Evolutionary conservation across 2,329 filamentous ascomycete species (phyloP), one percentile per base, ranked within the genome.

Genomic region (Cephalotrichum gorgonifer): DNA sequence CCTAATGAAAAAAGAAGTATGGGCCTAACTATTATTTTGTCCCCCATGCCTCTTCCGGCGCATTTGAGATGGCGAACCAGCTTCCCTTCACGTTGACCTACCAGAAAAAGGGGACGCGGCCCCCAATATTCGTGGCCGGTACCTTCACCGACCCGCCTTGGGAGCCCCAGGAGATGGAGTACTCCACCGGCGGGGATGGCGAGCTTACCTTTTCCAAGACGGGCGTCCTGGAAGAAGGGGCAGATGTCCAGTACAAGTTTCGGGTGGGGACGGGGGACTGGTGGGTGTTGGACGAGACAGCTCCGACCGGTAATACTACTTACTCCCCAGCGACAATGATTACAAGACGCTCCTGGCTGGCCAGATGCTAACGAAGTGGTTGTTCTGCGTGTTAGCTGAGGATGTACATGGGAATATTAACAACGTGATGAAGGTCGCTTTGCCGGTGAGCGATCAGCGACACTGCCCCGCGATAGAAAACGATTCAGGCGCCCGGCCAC

Each of bases 181-280:
- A 64, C 50, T 68, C 68, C 4, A 66, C 67, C 27, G 70, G 74
- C 9, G 64, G 71, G 4, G 66, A 74, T 31, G 76, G 74, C n/a
- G 69, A 81, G 48, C 66, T 78, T 51, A 59, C 73, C 12, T 89
- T 86, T 59, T 70, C 64, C 41, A 78, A 78, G 51, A 64, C 71
- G 1, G 69, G 87, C 42, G 61, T 72, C 31, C 70, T 76, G 7
- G 68, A 77, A 17, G 68, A 75, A 22, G 76, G 75, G 22, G 73
- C 76, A 43, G 74, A 78, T 50, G 78, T 87, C 54, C 80, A 86
- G 57, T 90, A 88, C 73, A 89, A 88, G 64, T 85, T 89, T 56
- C 76, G 83, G 27, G 68, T 85, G 31, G 84, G 83, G 9, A 62
- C 72, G 20, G 78, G 78, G 44, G 76, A 86, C 54, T 86, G 81